Percentiles rank a stretch among this genome's conserved stretches.
phyloP scores from a whole-genome alignment of 2,329 filamentous ascomycete genomes.

The Nigrospora osmanthi region DNA sequence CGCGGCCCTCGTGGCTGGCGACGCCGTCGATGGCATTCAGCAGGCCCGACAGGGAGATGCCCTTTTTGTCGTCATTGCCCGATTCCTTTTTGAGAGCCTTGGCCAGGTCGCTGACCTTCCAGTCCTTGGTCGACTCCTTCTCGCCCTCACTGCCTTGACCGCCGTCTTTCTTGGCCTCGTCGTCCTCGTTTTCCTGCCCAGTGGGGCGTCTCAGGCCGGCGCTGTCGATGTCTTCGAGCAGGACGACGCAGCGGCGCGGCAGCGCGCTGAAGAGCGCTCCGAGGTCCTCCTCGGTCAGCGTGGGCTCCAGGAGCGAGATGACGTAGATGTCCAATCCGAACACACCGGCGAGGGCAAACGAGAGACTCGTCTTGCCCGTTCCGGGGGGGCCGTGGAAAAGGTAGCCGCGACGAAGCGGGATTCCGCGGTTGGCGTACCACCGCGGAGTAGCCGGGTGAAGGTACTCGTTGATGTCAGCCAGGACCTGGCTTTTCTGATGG shows the following conservation, averaged over 20 bases:
- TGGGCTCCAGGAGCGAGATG: constrained; percentile 51
- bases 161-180: constrained; percentile 3
- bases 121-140: constrained; percentile 15
- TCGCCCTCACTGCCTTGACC: constrained; percentile 6
- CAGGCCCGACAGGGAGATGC: constrained; percentile 71
- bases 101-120: constrained; percentile 32
- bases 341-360: constrained; percentile 56
- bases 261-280: constrained; percentile 50
- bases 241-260: constrained; percentile 55
- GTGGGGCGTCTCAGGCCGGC: constrained; percentile 45
- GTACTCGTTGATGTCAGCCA: constrained; percentile 72
- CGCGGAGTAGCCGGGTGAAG: constrained; percentile 60
- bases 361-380: constrained; percentile 64
- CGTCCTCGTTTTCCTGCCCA: constrained; percentile 8
- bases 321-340: constrained; percentile 62
- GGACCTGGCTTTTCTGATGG: constrained; percentile 55
- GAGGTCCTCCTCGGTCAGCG: constrained; percentile 55
- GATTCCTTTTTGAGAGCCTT: constrained; percentile 33
- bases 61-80: constrained; percentile 26
- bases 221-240: constrained; percentile 64
- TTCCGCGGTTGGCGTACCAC: constrained; percentile 71
- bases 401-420: constrained; percentile 70
- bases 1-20: constrained; percentile 68
- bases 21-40: constrained; percentile 82
- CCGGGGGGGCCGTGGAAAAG: constrained; percentile 71